Conservation (phyloP, 345 rosid genomes). For the Eucalyptus curtisii region DNA sequence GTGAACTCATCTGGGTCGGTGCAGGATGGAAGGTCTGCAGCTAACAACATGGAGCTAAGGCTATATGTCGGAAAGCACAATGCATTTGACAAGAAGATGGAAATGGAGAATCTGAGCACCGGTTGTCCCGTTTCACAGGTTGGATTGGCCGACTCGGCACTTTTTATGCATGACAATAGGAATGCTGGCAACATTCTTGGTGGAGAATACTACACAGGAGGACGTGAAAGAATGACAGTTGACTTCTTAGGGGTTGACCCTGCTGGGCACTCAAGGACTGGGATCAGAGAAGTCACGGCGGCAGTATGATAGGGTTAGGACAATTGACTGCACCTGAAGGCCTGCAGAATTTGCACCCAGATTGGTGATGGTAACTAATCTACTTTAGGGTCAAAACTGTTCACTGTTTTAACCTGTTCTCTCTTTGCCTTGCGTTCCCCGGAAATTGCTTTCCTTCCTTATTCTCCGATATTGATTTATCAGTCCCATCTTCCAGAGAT, state of each 20-base stretch:
- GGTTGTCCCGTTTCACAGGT: background rate
- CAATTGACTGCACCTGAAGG: constrained; percentile 5
- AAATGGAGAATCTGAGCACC: background rate
- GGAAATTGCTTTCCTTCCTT: background rate
- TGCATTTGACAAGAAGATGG: background rate
- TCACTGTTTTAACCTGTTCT: background rate
- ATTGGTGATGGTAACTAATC: constrained; percentile 6
- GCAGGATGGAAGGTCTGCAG: background rate
- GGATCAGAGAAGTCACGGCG: constrained; percentile 4
- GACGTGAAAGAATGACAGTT: constrained; percentile 20
- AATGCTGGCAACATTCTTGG: background rate
- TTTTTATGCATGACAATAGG: background rate
- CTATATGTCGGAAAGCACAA: background rate
- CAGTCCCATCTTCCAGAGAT: background rate
- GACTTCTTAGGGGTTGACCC: constrained; percentile 46
- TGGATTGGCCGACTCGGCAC: background rate
- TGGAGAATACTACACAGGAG: constrained; percentile 4
- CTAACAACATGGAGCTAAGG: background rate
- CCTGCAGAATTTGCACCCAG: constrained; percentile 15
- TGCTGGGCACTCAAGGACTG: constrained; percentile 1
- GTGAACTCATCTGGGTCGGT: constrained; percentile 8
- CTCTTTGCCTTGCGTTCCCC: background rate
- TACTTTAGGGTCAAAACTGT: background rate
- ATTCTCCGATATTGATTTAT: background rate
- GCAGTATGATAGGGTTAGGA: background rate